A percentile compares a stretch with the other conserved stretches of the same genome.
Conservation (phyloP, 2,329 filamentous ascomycete species). For the Fusarium piperis region DNA sequence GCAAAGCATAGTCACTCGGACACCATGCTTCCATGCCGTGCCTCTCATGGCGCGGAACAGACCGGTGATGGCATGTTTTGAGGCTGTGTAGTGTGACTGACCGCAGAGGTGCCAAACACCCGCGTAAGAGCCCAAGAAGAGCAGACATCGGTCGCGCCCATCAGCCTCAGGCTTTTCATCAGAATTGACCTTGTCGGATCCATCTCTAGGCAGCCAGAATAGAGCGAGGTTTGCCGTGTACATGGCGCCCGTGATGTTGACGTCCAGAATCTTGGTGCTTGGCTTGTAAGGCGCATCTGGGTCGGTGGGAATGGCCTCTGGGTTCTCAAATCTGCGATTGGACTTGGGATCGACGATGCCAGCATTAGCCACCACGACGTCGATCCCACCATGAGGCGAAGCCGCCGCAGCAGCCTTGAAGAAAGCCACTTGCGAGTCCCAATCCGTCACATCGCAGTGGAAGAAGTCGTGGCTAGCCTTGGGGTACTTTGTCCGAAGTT, state of each 20-base stretch:
- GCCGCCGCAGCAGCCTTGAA: constrained; percentile 5
- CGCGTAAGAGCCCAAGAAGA: constrained; percentile 7
- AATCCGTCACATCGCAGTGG: constrained; percentile 4
- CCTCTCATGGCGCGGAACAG: constrained; percentile 8
- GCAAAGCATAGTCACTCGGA: constrained; percentile 2
- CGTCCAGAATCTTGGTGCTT: not conserved
- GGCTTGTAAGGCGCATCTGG: constrained; percentile 2
- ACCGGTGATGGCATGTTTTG: constrained; percentile 9
- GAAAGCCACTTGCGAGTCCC: constrained; percentile 7
- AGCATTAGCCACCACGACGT: constrained; percentile 10
- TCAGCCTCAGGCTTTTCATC: not conserved
- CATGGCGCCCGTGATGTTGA: constrained; percentile 8
- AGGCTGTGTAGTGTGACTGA: not conserved
- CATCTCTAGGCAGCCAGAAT: constrained; percentile 3
- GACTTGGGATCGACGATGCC: not conserved
- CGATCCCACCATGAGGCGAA: constrained; percentile 4
- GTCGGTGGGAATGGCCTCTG: not conserved
- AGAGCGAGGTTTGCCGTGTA: constrained; percentile 2
- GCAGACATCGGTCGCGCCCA: not conserved
- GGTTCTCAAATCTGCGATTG: constrained; percentile 6
- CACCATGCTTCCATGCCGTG: constrained; percentile 4
- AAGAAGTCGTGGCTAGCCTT: constrained; percentile 2
- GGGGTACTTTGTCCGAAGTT: not conserved
- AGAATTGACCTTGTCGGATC: not conserved
- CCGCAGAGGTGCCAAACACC: constrained; percentile 5